Conservation (phyloP, 1,284 basidiomycete genomes). For the Ceratobasidium sp. region DNA sequence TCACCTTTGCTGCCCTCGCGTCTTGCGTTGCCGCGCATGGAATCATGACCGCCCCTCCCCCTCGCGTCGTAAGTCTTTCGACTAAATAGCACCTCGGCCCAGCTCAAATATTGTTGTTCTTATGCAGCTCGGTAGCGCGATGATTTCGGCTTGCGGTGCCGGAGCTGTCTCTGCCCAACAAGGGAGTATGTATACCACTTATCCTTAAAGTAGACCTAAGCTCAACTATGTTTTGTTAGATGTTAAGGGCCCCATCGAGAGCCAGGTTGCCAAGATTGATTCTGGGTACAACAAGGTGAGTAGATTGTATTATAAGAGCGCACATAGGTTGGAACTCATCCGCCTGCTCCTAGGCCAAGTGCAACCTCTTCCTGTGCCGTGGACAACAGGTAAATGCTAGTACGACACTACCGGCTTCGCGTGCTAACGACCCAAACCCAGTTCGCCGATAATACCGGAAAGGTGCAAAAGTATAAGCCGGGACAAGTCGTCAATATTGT, state of each 20-base stretch:
- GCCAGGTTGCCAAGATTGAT: constrained; percentile 42
- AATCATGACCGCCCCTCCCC: constrained; percentile 39
- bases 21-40: constrained; percentile 36
- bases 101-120: neutral
- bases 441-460: constrained; percentile 32
- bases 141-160: constrained; percentile 34
- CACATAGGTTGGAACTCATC: neutral
- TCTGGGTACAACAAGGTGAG: constrained; percentile 34
- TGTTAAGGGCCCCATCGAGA: constrained; percentile 42
- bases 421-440: neutral
- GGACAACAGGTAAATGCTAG: constrained; percentile 27
- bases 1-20: constrained; percentile 23
- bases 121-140: constrained; percentile 30
- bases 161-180: constrained; percentile 35
- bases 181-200: constrained; percentile 4
- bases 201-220: neutral
- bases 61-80: constrained; percentile 20
- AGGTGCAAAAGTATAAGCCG: constrained; percentile 32
- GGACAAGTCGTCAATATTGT: constrained; percentile 43
- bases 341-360: constrained; percentile 2
- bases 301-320: neutral
- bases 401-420: neutral
- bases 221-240: neutral
- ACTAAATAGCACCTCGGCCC: neutral
- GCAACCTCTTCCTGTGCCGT: constrained; percentile 44